phyloP scores from a whole-genome alignment of 306 rosid genomes.

The Medicago truncatula region MtrunA17r5.0-ANR NC_053044.1:23698501-23699000 shows the following conservation, averaged over 20 bases:
- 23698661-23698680: slow-evolving; percentile 21
- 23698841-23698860: slow-evolving; percentile 30
- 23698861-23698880: slow-evolving; percentile 13
- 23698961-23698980: neutral
- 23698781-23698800: slow-evolving; percentile 16
- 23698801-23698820: slow-evolving; percentile 23
- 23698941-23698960: slow-evolving; percentile 13
- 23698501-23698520: slow-evolving; percentile 59
- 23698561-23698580: slow-evolving; percentile 1
- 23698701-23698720: neutral
- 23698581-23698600: slow-evolving; percentile 19
- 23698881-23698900: slow-evolving; percentile 1
- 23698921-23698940: slow-evolving; percentile 25
- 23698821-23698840: slow-evolving; percentile 15
- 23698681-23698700: slow-evolving; percentile 5
- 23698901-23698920: slow-evolving; percentile 21
- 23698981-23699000: neutral
- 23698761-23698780: neutral
- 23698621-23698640: slow-evolving; percentile 6
- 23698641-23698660: slow-evolving; percentile 30
- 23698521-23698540: slow-evolving; percentile 61
- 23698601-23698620: neutral
- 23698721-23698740: neutral
- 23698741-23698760: neutral
- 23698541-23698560: slow-evolving; percentile 18